phyloP scores from a whole-genome alignment of 2,329 filamentous ascomycete genomes.

The Fusarium papillatum region DNA sequence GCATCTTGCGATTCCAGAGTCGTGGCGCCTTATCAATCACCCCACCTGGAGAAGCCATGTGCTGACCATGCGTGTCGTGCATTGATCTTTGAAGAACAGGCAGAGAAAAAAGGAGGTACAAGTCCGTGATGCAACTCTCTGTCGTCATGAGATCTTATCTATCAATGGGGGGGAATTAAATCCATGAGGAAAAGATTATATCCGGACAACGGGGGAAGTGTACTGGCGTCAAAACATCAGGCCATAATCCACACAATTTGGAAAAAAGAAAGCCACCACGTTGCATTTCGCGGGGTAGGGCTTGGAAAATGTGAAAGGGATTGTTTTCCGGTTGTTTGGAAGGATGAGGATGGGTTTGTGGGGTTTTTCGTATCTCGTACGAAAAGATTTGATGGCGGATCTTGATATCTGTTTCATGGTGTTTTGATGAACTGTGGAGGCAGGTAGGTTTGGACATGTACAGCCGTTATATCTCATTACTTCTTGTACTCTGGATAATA shows the following conservation, averaged over 20 bases:
- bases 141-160: background rate
- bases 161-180: background rate
- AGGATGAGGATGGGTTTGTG: background rate
- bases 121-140: background rate
- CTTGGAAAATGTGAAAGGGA: background rate
- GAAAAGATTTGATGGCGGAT: background rate
- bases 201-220: background rate
- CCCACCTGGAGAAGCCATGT: conserved; percentile 20
- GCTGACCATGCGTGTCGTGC: background rate
- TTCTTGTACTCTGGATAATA: background rate
- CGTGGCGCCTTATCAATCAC: conserved; percentile 31
- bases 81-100: background rate
- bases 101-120: background rate
- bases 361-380: conserved; percentile 17
- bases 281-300: conserved; percentile 47
- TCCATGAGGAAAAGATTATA: background rate
- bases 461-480: background rate
- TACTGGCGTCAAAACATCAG: conserved; percentile 38
- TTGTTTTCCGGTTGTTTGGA: conserved; percentile 14
- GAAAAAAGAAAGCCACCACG: conserved; percentile 22
- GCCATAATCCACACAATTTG: conserved; percentile 37
- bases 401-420: background rate
- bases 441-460: background rate
- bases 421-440: background rate
- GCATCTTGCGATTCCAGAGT: conserved; percentile 18